These are phyloP conservation scores for Tillandsia leiboldiana DNA, from an alignment of 176 grass and related monocot genomes.

Conservation along the genomic window DNA sequence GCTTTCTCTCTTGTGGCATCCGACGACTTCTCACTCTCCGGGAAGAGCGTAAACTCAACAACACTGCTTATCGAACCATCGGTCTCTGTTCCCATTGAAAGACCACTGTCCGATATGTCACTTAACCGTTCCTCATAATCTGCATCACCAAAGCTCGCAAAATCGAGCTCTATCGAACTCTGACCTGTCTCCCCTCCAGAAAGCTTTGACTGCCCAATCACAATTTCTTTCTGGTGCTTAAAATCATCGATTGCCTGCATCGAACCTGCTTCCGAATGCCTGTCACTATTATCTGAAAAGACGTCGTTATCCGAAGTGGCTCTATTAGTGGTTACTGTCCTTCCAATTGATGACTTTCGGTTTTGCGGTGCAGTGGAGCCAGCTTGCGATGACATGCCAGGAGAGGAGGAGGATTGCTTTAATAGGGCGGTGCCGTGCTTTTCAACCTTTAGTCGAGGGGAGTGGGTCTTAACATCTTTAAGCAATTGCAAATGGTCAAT, in stretches of 20 bases:
- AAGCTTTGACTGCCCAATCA: conserved; percentile 22
- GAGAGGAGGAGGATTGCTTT: conserved; percentile 69
- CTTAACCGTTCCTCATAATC: conserved; percentile 70
- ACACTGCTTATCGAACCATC: conserved; percentile 53
- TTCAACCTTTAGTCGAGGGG: conserved; percentile 27
- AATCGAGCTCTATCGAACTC: conserved; percentile 34
- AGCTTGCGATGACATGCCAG: conserved; percentile 48
- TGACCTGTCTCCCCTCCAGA: conserved; percentile 4
- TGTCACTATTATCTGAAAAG: conserved; percentile 59
- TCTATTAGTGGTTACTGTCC: conserved; percentile 23
- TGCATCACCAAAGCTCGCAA: conserved; percentile 44
- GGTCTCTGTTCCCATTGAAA: conserved; percentile 75
- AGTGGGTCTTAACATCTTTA: conserved; percentile 14
- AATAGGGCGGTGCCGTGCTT: conserved; percentile 34
- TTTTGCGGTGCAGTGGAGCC: conserved; percentile 23
- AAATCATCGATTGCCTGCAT: conserved; percentile 42
- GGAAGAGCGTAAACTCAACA: conserved; percentile 35
- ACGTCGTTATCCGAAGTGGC: conserved; percentile 35
- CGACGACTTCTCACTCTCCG: conserved; percentile 37
- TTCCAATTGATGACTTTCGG: conserved; percentile 31
- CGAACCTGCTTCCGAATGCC: conserved; percentile 64
- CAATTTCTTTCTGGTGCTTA: conserved; percentile 27
- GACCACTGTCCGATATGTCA: conserved; percentile 71
- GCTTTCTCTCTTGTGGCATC: conserved; percentile 22
- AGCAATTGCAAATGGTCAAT: conserved; percentile 49